phyloP scores from a whole-genome alignment of 1,284 basidiomycete species.

The Ustilago shanxiensis region DNA sequence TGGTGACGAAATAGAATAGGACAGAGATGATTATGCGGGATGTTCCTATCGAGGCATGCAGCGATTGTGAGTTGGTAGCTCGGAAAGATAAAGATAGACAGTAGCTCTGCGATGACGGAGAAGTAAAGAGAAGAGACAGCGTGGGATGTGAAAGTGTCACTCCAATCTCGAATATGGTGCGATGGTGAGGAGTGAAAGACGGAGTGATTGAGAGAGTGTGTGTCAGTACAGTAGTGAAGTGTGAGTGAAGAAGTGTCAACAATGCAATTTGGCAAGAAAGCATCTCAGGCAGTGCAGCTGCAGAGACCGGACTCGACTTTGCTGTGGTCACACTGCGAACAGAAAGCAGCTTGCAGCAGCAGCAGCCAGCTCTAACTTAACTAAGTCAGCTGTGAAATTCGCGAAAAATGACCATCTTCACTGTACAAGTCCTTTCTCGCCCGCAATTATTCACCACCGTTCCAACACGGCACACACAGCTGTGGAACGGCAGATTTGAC shows the following conservation, averaged over 20 bases:
- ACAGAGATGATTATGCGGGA: background rate
- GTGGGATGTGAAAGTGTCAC: background rate
- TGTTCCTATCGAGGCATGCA: background rate
- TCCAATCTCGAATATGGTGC: background rate
- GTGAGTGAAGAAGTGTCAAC: background rate
- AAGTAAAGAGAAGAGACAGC: background rate
- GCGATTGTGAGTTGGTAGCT: background rate
- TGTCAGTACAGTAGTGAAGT: too few relatives aligned
- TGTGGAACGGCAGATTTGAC: background rate
- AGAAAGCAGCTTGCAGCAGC: background rate
- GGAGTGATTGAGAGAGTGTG: background rate
- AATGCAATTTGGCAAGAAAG: background rate
- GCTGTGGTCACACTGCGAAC: slow-evolving; percentile 2
- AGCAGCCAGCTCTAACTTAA: background rate
- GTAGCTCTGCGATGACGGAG: background rate
- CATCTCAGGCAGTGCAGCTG: background rate
- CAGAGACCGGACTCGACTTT: background rate
- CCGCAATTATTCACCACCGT: background rate
- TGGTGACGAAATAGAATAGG: background rate
- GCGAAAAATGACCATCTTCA: too few relatives aligned
- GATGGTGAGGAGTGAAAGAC: slow-evolving; percentile 1
- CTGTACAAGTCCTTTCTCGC: too few relatives aligned
- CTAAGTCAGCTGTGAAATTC: too few relatives aligned
- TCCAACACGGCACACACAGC: slow-evolving; percentile 2
- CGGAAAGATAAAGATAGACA: background rate